phyloP scores from a whole-genome alignment of 108 stramenopile species.

The Nannochloropsis oceanica region DNA sequence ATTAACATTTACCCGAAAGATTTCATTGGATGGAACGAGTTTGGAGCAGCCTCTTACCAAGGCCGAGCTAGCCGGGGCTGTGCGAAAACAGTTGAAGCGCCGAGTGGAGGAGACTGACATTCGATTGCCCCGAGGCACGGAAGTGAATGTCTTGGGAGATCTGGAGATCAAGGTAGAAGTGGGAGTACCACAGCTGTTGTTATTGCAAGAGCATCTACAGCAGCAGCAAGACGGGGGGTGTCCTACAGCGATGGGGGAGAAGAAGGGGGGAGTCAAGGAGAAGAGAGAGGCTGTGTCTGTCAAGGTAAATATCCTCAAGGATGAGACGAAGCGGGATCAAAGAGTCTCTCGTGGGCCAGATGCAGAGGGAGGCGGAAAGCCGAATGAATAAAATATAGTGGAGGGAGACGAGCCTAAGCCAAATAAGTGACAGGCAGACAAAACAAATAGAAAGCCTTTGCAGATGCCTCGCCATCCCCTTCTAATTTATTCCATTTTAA shows the following conservation, averaged over 20 bases:
- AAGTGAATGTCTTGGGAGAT: not conserved
- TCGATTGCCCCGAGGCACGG: not conserved
- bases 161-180: not conserved
- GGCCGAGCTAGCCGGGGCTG: not conserved
- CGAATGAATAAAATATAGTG: too few relatives aligned
- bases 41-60: not conserved
- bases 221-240: not conserved
- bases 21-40: not conserved
- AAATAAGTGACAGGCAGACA: too few relatives aligned
- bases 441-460: too few relatives aligned
- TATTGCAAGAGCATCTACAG: not conserved
- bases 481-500: too few relatives aligned
- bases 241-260: too few relatives aligned
- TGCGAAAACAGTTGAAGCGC: not conserved
- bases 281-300: too few relatives aligned
- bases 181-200: not conserved
- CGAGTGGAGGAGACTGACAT: not conserved
- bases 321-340: not conserved
- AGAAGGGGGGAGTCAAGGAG: not conserved
- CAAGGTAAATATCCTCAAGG: not conserved
- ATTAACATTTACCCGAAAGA: not conserved
- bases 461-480: too few relatives aligned
- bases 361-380: too few relatives aligned
- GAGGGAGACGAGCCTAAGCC: too few relatives aligned
- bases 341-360: too few relatives aligned